Evolutionary conservation across 2,329 filamentous ascomycete species (phyloP).

Genomic region (Fusarium sp.): DNA sequence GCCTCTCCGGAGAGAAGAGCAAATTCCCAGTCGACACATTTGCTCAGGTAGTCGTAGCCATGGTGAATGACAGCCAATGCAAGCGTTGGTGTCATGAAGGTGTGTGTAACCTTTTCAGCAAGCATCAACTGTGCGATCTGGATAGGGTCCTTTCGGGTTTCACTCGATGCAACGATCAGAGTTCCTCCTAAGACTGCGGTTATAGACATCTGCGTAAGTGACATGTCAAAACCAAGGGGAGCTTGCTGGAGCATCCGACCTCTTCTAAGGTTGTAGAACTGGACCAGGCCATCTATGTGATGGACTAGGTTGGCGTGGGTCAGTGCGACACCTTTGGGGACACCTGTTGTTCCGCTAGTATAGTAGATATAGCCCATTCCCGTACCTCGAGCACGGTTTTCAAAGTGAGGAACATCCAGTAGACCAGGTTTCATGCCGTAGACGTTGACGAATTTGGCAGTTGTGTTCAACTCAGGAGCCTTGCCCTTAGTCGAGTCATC

Average conservation of each 20-base stretch:
- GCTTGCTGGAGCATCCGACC: slow-evolving; percentile 6
- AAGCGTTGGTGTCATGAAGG: slow-evolving; percentile 15
- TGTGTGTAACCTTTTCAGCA: slow-evolving; percentile 8
- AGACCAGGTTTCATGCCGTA: background rate
- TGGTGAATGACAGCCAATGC: slow-evolving; percentile 8
- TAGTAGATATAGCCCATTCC: slow-evolving; percentile 12
- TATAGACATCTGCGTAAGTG: slow-evolving; percentile 11
- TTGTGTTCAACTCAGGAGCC: background rate
- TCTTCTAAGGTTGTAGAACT: background rate
- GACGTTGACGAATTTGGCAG: background rate
- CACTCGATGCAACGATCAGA: slow-evolving; percentile 2
- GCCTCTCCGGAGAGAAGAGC: slow-evolving; percentile 5
- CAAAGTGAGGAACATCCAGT: background rate
- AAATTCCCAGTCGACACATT: slow-evolving; percentile 7
- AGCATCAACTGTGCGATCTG: slow-evolving; percentile 13
- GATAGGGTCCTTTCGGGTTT: slow-evolving; percentile 11
- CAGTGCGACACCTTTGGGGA: slow-evolving; percentile 4
- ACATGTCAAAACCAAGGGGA: slow-evolving; percentile 15
- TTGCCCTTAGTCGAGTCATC: background rate
- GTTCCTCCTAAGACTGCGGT: slow-evolving; percentile 3
- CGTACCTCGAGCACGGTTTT: background rate
- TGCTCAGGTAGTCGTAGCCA: slow-evolving; percentile 2
- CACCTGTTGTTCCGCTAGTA: slow-evolving; percentile 9
- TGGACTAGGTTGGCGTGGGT: background rate
- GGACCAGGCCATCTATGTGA: background rate